These are phyloP conservation scores for Phlegmacium glaucopus DNA, from an alignment of 768 basidiomycete species.

Conservation along the genomic window DNA sequence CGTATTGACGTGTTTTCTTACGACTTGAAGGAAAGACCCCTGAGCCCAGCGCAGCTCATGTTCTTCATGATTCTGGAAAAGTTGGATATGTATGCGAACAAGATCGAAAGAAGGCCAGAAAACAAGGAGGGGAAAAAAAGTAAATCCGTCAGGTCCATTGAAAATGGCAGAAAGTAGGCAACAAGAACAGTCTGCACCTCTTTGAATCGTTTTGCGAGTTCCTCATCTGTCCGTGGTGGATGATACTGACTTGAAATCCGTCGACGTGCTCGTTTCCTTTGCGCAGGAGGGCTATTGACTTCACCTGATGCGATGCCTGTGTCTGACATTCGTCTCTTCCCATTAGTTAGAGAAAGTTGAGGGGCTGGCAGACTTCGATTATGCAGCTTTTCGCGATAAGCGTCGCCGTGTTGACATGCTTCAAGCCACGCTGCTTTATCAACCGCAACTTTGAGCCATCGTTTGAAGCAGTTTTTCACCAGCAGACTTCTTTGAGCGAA, in stretches of 20 bases:
- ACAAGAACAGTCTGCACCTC: constrained; percentile 46
- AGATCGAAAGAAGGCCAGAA: constrained; percentile 6
- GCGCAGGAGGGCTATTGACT: constrained; percentile 16
- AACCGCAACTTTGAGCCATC: constrained; percentile 44
- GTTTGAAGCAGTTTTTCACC: constrained; percentile 39
- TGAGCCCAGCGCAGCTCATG: constrained; percentile 71
- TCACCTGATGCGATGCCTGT: constrained; percentile 10
- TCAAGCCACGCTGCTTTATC: constrained; percentile 56
- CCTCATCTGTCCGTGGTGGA: constrained; percentile 59
- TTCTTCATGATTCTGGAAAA: constrained; percentile 63
- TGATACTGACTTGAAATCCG: constrained; percentile 43
- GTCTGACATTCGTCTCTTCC: constrained; percentile 29
- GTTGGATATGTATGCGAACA: constrained; percentile 9
- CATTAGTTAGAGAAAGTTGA: background rate
- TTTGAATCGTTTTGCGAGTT: constrained; percentile 61
- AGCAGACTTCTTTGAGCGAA: constrained; percentile 39
- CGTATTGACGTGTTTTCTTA: constrained; percentile 37
- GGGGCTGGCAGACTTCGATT: constrained; percentile 3
- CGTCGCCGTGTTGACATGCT: constrained; percentile 57
- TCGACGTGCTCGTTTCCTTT: constrained; percentile 39
- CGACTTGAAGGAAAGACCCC: constrained; percentile 60
- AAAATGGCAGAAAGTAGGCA: constrained; percentile 9
- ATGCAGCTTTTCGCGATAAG: constrained; percentile 52
- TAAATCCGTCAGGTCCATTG: constrained; percentile 12
- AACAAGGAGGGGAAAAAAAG: constrained; percentile 10